Conservation (phyloP, 1,139 yeast genomes). For the Hyphopichia fennica region DNA sequence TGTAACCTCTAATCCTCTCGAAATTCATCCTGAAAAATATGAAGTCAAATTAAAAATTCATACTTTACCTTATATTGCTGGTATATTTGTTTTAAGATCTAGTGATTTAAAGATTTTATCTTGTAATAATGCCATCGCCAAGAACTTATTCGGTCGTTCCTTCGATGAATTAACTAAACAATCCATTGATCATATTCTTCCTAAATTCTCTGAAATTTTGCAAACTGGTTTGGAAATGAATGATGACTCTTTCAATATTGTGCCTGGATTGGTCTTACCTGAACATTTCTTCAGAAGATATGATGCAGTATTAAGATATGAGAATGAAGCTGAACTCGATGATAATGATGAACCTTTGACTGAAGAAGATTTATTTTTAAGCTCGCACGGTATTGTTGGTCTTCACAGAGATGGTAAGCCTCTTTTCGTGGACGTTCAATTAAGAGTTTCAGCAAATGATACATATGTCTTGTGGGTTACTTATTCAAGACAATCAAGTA, state of each 20-base stretch:
- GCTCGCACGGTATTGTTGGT: constrained; percentile 67
- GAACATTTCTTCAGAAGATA: constrained; percentile 83
- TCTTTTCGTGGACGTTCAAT: constrained; percentile 73
- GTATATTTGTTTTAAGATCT: constrained; percentile 71
- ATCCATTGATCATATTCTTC: constrained; percentile 59
- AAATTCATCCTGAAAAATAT: constrained; percentile 37
- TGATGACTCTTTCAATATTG: constrained; percentile 33
- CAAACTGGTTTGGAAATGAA: constrained; percentile 45
- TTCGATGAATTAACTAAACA: constrained; percentile 48
- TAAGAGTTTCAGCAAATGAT: constrained; percentile 64
- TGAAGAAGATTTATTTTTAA: constrained; percentile 51
- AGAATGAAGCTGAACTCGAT: constrained; percentile 9
- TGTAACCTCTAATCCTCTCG: constrained; percentile 58
- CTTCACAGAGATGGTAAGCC: constrained; percentile 67
- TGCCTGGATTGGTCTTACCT: constrained; percentile 69
- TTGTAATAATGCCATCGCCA: constrained; percentile 77
- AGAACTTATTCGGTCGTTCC: constrained; percentile 72
- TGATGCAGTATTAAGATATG: constrained; percentile 27
- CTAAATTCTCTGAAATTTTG: constrained; percentile 60
- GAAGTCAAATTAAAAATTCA: constrained; percentile 62
- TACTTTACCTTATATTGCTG: constrained; percentile 84
- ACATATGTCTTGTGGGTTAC: constrained; percentile 83
- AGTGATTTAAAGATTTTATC: constrained; percentile 49
- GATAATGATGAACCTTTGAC: constrained; percentile 16
- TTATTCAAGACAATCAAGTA: constrained; percentile 54